phyloP scores from a whole-genome alignment of 345 rosid genomes.

The Bruguiera gymnorhiza region DNA sequence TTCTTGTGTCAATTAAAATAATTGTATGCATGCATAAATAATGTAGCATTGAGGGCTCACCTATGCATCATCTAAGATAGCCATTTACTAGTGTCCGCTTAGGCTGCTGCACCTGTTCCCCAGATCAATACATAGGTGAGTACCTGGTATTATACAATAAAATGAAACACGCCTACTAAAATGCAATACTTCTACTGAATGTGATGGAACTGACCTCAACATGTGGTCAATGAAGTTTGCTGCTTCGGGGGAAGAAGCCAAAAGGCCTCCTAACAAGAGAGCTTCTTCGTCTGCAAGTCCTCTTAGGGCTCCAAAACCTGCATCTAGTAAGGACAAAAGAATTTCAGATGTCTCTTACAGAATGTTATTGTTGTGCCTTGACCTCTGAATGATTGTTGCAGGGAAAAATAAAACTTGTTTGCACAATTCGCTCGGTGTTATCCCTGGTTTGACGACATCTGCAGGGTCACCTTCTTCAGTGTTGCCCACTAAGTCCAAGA shows the following conservation, averaged over 20 bases:
- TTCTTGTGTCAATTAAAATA: not conserved
- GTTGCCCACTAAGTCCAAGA: slow-evolving; percentile 10
- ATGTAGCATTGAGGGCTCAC: not conserved
- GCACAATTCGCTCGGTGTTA: slow-evolving; percentile 8
- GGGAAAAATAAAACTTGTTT: slow-evolving; percentile 29
- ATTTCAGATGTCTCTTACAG: not conserved
- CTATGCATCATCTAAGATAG: slow-evolving; percentile 4
- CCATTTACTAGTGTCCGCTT: not conserved
- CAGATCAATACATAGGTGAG: not conserved
- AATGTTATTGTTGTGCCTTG: not conserved
- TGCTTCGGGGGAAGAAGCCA: slow-evolving; percentile 13
- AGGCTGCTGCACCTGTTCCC: not conserved
- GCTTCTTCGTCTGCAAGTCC: slow-evolving; percentile 26
- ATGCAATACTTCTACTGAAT: not conserved
- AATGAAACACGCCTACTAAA: too few relatives aligned
- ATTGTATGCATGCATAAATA: not conserved
- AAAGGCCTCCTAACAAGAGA: slow-evolving; percentile 24
- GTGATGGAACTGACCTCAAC: slow-evolving; percentile 13
- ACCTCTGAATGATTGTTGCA: slow-evolving; percentile 13
- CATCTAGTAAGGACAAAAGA: slow-evolving; percentile 20
- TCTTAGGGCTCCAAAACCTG: slow-evolving; percentile 21
- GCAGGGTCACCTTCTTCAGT: slow-evolving; percentile 26
- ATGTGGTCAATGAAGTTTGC: slow-evolving; percentile 22
- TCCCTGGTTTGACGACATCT: slow-evolving; percentile 12
- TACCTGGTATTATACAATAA: too few relatives aligned